Evolutionary conservation across 352 stramenopile genomes (phyloP), one percentile per base, ranked within the genome.

Genomic region (Hyaloperonospora brassicae): DNA sequence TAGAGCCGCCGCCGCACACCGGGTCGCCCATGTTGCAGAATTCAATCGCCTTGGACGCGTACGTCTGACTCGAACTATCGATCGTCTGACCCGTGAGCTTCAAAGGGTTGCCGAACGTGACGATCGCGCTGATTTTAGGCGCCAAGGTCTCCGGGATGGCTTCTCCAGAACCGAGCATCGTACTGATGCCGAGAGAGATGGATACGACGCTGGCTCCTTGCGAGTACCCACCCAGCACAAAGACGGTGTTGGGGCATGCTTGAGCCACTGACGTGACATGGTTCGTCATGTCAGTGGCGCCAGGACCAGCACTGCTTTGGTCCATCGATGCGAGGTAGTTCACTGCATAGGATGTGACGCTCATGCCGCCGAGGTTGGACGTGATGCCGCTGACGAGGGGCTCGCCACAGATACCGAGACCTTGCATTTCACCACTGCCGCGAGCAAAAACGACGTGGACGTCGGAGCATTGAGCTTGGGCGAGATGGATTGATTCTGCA

Each of bases 41-140:
- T 31, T 72, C 64, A 10, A 69, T 62, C 0, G 64, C 56, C 51
- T 67, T 72, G 17, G 60, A 38, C 3, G 50, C 60, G 50, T 72
- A 72, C 11, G 47, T 61, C 2, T 52, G 24, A 36, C 64, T 72
- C 3, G 64, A 27, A 6, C 52, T 61, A 21, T 59, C 22, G 24
- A 72, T 66, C 0, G 64, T 66, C 23, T 69, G 38, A 10, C 64
- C 60, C 48, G 57, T 61, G 14, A 69, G 52, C 49, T 61, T 59
- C 10, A 72, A 41, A 13, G 64, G 64, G 39, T 72, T 72, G 24
- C 64, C 64, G 53, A 72, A 74, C 23, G 58, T 68, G 48, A 74
- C 66, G 22, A 74, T 45, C 11, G 62, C 65, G 42, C 65, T 68
- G 60, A 72, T 72, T 17, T 59, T 54, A 22, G 57, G 25, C 5